Evolutionary conservation across 2,329 filamentous ascomycete species (phyloP).

Genomic region (Zarea fungicola): DNA sequence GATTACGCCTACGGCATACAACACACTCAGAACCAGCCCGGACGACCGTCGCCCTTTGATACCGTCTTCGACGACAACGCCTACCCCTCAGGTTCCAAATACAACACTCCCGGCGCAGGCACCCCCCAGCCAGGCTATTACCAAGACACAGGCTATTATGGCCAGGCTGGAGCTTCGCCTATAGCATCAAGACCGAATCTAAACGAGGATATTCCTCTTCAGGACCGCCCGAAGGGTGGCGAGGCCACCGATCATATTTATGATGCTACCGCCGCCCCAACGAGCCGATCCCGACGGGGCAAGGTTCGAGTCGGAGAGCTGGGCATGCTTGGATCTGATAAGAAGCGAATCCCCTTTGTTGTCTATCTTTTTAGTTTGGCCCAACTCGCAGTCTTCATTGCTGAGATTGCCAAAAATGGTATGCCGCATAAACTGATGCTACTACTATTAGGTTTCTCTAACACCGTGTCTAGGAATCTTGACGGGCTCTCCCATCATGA

Average conservation of each 20-base stretch:
- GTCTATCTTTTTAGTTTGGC: conserved; percentile 73
- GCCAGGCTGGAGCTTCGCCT: conserved; percentile 33
- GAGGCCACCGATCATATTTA: conserved; percentile 56
- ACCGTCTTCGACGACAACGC: conserved; percentile 63
- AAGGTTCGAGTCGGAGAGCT: conserved; percentile 53
- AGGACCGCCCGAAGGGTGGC: conserved; percentile 42
- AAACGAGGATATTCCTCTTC: conserved; percentile 53
- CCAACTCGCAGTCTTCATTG: conserved; percentile 83
- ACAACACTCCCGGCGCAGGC: conserved; percentile 34
- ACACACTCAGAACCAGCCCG: conserved; percentile 6
- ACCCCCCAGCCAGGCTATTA: conserved; percentile 32
- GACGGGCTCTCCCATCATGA: conserved; percentile 74
- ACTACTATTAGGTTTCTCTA: not conserved
- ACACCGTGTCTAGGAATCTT: conserved; percentile 50
- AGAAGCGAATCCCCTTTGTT: conserved; percentile 66
- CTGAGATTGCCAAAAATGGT: conserved; percentile 81
- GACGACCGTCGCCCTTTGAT: conserved; percentile 51
- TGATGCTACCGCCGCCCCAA: conserved; percentile 37
- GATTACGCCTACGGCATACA: conserved; percentile 8
- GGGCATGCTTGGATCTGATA: conserved; percentile 52
- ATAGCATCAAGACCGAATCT: conserved; percentile 29
- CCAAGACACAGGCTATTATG: conserved; percentile 56
- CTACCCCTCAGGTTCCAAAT: conserved; percentile 50
- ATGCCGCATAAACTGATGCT: conserved; percentile 25
- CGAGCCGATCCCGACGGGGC: conserved; percentile 26